Evolutionary conservation across 2,329 filamentous ascomycete genomes (phyloP).

Genomic region (Colletotrichum sublineola): DNA sequence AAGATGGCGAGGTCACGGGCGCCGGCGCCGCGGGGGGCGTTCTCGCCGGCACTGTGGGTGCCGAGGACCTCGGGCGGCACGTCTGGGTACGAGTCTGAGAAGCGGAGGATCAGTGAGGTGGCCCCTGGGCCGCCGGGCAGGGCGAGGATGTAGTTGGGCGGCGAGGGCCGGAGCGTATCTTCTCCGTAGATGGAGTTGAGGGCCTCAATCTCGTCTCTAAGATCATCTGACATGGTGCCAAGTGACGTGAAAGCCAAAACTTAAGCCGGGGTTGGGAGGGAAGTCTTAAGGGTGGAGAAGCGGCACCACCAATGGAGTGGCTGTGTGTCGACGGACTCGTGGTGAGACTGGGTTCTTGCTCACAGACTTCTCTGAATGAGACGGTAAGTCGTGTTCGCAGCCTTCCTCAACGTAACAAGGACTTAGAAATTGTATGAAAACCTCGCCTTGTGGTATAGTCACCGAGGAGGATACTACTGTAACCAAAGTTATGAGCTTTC

Average conservation of each 20-base stretch:
- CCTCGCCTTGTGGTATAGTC: not conserved
- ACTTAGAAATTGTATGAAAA: not conserved
- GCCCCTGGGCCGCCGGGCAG: constrained; percentile 71
- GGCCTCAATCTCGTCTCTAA: constrained; percentile 79
- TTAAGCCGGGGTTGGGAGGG: too few species aligned
- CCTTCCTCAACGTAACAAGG: not conserved
- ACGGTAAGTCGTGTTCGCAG: not conserved
- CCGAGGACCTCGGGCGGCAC: constrained; percentile 80
- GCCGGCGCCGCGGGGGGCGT: constrained; percentile 78
- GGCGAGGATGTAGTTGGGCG: constrained; percentile 70
- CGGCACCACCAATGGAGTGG: not conserved
- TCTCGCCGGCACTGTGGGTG: constrained; percentile 80
- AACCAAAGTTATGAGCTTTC: not conserved
- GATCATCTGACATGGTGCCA: constrained; percentile 41
- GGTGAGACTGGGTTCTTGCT: not conserved
- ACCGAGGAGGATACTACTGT: not conserved
- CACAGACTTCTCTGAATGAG: not conserved
- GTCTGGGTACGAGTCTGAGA: constrained; percentile 81
- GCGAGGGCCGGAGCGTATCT: constrained; percentile 66
- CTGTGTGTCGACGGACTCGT: not conserved
- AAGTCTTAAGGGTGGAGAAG: not conserved
- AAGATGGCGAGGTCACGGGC: constrained; percentile 78
- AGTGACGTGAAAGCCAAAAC: not conserved
- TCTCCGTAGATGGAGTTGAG: constrained; percentile 88
- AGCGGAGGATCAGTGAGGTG: constrained; percentile 73